These are phyloP conservation scores for Fusarium oligoseptatum DNA, from an alignment of 2,329 filamentous ascomycete species.

Conservation along the genomic window DNA sequence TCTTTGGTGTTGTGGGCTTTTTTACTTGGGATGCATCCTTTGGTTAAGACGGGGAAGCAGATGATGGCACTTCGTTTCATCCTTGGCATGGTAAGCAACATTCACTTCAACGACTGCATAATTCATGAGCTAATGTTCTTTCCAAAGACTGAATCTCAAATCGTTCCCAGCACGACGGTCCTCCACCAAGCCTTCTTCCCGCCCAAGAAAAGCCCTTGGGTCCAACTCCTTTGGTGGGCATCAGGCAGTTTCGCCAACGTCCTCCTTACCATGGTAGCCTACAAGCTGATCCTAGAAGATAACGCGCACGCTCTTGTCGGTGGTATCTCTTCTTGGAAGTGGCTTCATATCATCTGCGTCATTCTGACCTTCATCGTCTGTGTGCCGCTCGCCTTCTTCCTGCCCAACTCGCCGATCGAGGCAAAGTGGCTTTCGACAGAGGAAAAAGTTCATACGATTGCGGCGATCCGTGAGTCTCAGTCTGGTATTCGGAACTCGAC, in stretches of 20 bases:
- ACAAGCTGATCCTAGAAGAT: background rate
- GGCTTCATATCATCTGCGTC: constrained; percentile 2
- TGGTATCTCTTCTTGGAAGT: background rate
- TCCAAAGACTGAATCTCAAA: background rate
- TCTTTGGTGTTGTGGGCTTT: background rate
- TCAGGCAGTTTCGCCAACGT: background rate
- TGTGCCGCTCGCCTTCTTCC: background rate
- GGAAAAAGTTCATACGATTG: constrained; percentile 3
- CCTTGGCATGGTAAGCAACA: background rate
- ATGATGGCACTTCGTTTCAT: background rate
- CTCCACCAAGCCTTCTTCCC: constrained; percentile 7
- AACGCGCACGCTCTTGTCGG: background rate
- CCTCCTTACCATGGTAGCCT: background rate
- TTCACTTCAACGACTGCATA: background rate
- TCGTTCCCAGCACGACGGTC: background rate
- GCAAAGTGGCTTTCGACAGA: constrained; percentile 4
- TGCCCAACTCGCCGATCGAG: background rate
- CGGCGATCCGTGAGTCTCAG: background rate
- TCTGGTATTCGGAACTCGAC: constrained; percentile 1
- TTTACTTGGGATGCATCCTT: background rate
- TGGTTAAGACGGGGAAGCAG: constrained; percentile 1
- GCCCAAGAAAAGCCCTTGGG: background rate
- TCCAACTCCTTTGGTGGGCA: background rate
- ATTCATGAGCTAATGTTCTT: background rate
- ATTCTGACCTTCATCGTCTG: background rate